Percentiles rank a stretch among this genome's conserved stretches.
Evolutionary conservation across 2,329 filamentous ascomycete genomes (phyloP).

Genomic region (Colletotrichum phormii): DNA sequence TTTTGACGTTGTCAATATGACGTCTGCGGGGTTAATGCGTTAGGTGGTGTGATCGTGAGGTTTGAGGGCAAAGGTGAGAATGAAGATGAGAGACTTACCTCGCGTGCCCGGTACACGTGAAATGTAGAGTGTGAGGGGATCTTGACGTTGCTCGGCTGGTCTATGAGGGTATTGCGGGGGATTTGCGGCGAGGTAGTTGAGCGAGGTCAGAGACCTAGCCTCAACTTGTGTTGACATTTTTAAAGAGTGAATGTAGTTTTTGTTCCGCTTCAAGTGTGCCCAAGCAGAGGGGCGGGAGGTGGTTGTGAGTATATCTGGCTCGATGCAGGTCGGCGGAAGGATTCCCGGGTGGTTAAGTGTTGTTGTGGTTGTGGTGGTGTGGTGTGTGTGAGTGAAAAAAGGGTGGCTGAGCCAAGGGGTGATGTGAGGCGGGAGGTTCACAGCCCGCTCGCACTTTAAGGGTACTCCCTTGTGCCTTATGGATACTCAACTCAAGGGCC

Average conservation of each 20-base stretch:
- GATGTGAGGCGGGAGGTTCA: slow-evolving; percentile 28
- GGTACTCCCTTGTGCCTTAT: neutral
- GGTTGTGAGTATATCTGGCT: slow-evolving; percentile 8
- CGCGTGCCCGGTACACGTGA: slow-evolving; percentile 90
- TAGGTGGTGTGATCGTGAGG: slow-evolving; percentile 32
- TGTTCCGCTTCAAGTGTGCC: neutral
- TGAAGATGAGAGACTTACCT: slow-evolving; percentile 64
- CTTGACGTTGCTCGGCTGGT: slow-evolving; percentile 74
- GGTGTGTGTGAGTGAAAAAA: slow-evolving; percentile 1
- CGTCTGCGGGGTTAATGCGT: slow-evolving; percentile 65
- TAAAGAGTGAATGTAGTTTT: neutral
- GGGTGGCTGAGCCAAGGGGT: slow-evolving; percentile 32
- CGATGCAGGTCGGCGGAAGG: neutral
- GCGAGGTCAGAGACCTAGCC: slow-evolving; percentile 83
- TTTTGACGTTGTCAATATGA: slow-evolving; percentile 92
- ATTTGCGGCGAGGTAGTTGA: slow-evolving; percentile 85
- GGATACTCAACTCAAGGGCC: neutral
- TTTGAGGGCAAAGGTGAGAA: slow-evolving; percentile 29
- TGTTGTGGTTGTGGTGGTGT: neutral
- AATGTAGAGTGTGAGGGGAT: slow-evolving; percentile 88
- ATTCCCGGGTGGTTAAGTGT: neutral
- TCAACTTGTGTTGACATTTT: slow-evolving; percentile 66
- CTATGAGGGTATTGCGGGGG: slow-evolving; percentile 88
- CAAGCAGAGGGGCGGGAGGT: neutral
- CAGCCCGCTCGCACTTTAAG: slow-evolving; percentile 27